A percentile compares a stretch with the other conserved stretches of the same genome.
phyloP scores from a whole-genome alignment of 352 stramenopile genomes.

The Lagenidium sp. region DNA sequence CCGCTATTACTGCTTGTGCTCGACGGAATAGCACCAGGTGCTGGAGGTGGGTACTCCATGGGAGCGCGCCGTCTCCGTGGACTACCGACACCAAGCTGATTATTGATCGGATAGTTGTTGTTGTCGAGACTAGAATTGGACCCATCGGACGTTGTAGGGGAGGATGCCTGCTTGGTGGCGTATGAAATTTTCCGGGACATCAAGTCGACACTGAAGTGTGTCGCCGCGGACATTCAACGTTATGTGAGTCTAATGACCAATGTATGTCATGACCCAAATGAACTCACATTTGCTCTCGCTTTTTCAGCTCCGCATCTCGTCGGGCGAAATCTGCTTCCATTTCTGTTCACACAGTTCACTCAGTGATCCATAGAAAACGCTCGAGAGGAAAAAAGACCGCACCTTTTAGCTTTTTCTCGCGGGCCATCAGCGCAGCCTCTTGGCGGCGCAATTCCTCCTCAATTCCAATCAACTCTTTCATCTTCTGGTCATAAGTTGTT shows the following conservation, averaged over 20 bases:
- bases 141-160: slow-evolving; percentile 65
- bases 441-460: slow-evolving; percentile 81
- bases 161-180: slow-evolving; percentile 47
- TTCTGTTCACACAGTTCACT: slow-evolving; percentile 21
- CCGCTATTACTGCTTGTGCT: slow-evolving; percentile 24
- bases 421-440: slow-evolving; percentile 71
- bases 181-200: slow-evolving; percentile 69
- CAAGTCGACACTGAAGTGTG: slow-evolving; percentile 55
- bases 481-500: slow-evolving; percentile 79
- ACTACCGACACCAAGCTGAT: slow-evolving; percentile 20
- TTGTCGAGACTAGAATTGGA: slow-evolving; percentile 74
- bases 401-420: slow-evolving; percentile 84
- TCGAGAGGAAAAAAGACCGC: too few species aligned
- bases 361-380: neutral
- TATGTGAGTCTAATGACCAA: neutral
- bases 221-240: too few species aligned
- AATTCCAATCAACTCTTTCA: slow-evolving; percentile 82
- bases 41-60: slow-evolving; percentile 9
- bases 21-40: neutral
- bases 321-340: slow-evolving; percentile 70
- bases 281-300: slow-evolving; percentile 73
- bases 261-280: neutral
- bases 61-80: slow-evolving; percentile 9
- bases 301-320: slow-evolving; percentile 75
- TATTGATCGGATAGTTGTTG: slow-evolving; percentile 29